Evolutionary conservation across 169 alveolate genomes (phyloP).

Genomic region (Theileria equi): DNA sequence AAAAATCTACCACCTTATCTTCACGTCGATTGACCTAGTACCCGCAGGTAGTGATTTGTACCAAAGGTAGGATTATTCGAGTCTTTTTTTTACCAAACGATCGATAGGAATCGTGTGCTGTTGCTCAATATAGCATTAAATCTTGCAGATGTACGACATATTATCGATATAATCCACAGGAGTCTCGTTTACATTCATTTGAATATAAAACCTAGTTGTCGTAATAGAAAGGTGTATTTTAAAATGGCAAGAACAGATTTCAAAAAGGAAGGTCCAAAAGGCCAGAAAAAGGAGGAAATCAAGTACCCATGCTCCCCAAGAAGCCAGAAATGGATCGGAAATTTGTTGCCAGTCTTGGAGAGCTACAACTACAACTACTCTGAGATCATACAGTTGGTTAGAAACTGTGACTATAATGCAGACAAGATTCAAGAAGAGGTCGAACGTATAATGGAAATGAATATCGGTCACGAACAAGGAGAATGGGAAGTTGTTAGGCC

Average conservation of each 20-base stretch:
- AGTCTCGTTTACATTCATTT: no score
- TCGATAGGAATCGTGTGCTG: no score
- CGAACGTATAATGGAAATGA: slow-evolving; percentile 54
- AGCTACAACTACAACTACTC: slow-evolving; percentile 52
- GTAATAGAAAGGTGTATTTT: not conserved
- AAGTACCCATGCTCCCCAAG: slow-evolving; percentile 62
- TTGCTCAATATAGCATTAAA: no score
- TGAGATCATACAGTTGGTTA: slow-evolving; percentile 54
- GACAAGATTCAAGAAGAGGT: slow-evolving; percentile 63
- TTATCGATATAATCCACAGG: no score
- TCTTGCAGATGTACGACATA: no score
- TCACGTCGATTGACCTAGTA: no score
- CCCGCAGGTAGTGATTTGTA: no score
- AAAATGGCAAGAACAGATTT: slow-evolving; percentile 30
- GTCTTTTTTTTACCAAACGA: no score
- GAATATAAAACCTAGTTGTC: no score
- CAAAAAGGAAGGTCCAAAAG: slow-evolving; percentile 12
- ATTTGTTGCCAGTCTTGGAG: slow-evolving; percentile 57
- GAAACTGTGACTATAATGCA: slow-evolving; percentile 58
- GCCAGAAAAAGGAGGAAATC: slow-evolving; percentile 18
- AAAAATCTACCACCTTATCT: no score
- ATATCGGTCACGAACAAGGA: slow-evolving; percentile 66
- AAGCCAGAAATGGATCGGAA: slow-evolving; percentile 60
- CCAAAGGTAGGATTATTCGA: no score
- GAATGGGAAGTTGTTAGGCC: slow-evolving; percentile 61